These are phyloP conservation scores for Plasmodium malariae DNA, from an alignment of 169 alveolate species.

Conservation along the genomic window DNA sequence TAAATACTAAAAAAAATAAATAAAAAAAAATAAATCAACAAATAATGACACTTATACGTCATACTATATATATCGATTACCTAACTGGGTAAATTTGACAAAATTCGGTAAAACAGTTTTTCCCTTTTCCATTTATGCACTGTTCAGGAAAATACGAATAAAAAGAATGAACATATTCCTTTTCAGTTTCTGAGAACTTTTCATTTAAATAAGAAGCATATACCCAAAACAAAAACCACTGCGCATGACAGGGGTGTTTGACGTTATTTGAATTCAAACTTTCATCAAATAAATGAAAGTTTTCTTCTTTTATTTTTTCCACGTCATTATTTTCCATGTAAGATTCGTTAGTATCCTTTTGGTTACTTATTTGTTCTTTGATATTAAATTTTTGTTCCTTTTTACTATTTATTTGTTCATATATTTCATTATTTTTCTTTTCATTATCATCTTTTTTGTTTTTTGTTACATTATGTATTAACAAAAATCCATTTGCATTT, in stretches of 20 bases:
- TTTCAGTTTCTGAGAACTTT: conserved; percentile 61
- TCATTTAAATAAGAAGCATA: conserved; percentile 73
- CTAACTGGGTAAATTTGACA: conserved; percentile 57
- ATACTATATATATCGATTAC: no score
- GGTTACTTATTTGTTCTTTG: background rate
- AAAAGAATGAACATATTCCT: conserved; percentile 61
- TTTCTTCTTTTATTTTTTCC: conserved; percentile 75
- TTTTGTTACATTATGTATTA: background rate
- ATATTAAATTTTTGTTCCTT: background rate
- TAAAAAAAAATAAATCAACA: background rate
- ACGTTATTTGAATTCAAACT: conserved; percentile 71
- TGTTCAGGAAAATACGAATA: conserved; percentile 76
- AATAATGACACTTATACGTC: no score
- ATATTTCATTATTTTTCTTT: background rate
- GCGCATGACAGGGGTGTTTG: conserved; percentile 76
- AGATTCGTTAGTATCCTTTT: background rate
- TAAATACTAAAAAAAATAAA: background rate
- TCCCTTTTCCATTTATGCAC: conserved; percentile 72
- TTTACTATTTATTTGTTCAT: background rate
- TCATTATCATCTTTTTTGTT: conserved; percentile 5
- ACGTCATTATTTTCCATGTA: conserved; percentile 28
- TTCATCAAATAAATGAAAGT: conserved; percentile 74
- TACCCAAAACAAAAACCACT: conserved; percentile 77
- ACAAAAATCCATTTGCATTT: background rate
- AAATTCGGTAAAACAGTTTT: conserved; percentile 68